Base-by-base conservation (phyloP, 2,329 filamentous ascomycete genomes). In the Botrytis squamosa region DNA sequence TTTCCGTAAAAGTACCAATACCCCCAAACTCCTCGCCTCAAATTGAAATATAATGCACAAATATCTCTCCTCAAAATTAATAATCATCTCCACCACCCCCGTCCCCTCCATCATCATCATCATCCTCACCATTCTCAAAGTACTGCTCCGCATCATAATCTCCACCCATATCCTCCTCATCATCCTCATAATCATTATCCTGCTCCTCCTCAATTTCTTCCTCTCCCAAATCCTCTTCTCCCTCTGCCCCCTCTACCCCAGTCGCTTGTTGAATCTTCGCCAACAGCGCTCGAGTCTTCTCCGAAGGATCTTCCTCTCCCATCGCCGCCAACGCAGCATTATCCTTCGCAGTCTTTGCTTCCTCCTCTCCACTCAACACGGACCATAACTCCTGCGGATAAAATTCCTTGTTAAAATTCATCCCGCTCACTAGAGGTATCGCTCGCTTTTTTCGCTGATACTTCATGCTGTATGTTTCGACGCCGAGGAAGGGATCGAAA, bases 91-190 rank as follows among this genome's bases (percentile, higher is more conserved):
- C 78, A 59, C 85, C 87, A 46, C 85, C 70, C 33, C 70, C 69
- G 67, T 52, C 85, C 10, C 63, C 70, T 7, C 70, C 52, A 46
- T 62, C 86, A 57, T 84, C 88, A 63, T 82, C 84, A 65, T 85
- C 85, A 67, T 85, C 85, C 68, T 86, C 89, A 10, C 89, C 89
- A 72, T 85, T 87, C 75, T 88, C 87, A 77, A 89, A 89, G 83
- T 91, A 91, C 75, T 90, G 86, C 77, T 91, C 89, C 1, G 87
- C 89, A 77, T 90, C 88, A 77, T 91, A 90, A 79, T 90, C 89
- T 6, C 87, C 88, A 8, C 85, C 86, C 81, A 86, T 85, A 52
- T 89, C 88, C 63, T 89, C 88, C 55, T 89, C 88, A 65, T 89
- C 88, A 38, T 88, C 87, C 63, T 88, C 86, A 75, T 88, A 90